Evolutionary conservation across 495 filamentous ascomycete genomes (phyloP).

Genomic region (Oleoguttula mirabilis): DNA sequence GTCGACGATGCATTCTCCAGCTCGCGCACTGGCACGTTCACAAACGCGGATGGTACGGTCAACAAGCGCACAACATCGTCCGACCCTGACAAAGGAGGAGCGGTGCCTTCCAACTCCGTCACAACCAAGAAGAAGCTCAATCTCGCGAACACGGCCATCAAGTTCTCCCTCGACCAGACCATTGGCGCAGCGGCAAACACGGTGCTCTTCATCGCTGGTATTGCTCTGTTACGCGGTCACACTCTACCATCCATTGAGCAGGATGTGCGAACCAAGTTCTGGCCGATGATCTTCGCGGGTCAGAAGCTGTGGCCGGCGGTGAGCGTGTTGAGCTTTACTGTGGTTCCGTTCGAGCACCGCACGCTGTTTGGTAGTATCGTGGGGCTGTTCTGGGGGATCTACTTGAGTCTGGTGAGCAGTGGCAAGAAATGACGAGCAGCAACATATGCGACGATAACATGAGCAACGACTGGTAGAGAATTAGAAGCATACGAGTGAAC

Average conservation of each 20-base stretch:
- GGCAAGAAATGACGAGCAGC: constrained; percentile 5
- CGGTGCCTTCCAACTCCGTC: constrained; percentile 1
- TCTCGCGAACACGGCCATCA: constrained; percentile 59
- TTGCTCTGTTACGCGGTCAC: constrained; percentile 37
- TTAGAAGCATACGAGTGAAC: too few relatives aligned
- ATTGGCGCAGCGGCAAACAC: constrained; percentile 67
- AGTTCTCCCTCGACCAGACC: constrained; percentile 75
- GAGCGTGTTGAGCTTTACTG: constrained; percentile 62
- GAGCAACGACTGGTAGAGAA: too few relatives aligned
- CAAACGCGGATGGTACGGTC: neutral
- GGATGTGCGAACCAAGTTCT: constrained; percentile 45
- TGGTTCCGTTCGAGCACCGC: constrained; percentile 64
- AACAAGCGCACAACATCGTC: neutral
- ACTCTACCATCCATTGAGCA: constrained; percentile 4
- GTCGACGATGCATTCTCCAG: constrained; percentile 18
- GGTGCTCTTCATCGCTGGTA: constrained; percentile 53
- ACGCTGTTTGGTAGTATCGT: constrained; percentile 68
- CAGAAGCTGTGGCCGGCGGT: constrained; percentile 80
- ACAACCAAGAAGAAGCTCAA: constrained; percentile 37
- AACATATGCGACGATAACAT: too few relatives aligned
- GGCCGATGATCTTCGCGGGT: constrained; percentile 57
- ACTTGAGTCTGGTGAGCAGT: constrained; percentile 46
- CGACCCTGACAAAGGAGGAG: neutral
- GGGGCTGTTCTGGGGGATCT: constrained; percentile 77
- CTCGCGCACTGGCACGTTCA: neutral